Percentiles rank a stretch among this genome's conserved stretches.
Conservation (phyloP, 176 grass and related monocot species). For the Rhynchospora pubera region DNA sequence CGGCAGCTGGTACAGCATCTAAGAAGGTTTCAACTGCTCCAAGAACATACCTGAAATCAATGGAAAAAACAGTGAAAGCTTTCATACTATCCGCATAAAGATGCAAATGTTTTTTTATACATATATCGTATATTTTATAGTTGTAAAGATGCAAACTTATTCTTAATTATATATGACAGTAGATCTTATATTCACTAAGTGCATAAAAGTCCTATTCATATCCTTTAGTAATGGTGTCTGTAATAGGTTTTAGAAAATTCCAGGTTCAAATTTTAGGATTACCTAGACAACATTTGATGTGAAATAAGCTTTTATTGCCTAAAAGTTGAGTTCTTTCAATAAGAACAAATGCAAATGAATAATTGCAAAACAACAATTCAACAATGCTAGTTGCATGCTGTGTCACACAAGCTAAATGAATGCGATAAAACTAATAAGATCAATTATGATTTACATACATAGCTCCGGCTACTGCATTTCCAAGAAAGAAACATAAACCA, state of each 20-base stretch:
- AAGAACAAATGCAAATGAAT: neutral
- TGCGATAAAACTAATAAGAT: neutral
- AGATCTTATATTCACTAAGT: neutral
- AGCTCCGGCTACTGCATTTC: conserved; percentile 95
- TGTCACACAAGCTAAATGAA: neutral
- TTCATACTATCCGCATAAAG: neutral
- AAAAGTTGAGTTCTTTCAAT: neutral
- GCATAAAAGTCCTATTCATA: neutral
- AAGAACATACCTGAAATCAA: conserved; percentile 87
- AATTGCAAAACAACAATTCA: neutral
- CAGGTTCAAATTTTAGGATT: neutral
- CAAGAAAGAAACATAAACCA: conserved; percentile 97
- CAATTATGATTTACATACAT: conserved; percentile 52
- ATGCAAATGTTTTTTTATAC: neutral
- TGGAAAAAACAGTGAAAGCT: neutral
- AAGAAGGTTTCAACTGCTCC: conserved; percentile 99
- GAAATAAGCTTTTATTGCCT: neutral
- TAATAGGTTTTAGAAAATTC: neutral
- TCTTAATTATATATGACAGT: neutral
- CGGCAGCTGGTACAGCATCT: conserved; percentile 81
- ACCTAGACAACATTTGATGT: neutral
- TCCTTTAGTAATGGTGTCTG: neutral
- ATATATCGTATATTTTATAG: no score
- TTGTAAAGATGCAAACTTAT: neutral
- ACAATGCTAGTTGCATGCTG: neutral